A percentile compares a stretch with the other conserved stretches of the same genome.
Evolutionary conservation across 495 filamentous ascomycete genomes (phyloP).

Genomic region (Venustampulla echinocandica): DNA sequence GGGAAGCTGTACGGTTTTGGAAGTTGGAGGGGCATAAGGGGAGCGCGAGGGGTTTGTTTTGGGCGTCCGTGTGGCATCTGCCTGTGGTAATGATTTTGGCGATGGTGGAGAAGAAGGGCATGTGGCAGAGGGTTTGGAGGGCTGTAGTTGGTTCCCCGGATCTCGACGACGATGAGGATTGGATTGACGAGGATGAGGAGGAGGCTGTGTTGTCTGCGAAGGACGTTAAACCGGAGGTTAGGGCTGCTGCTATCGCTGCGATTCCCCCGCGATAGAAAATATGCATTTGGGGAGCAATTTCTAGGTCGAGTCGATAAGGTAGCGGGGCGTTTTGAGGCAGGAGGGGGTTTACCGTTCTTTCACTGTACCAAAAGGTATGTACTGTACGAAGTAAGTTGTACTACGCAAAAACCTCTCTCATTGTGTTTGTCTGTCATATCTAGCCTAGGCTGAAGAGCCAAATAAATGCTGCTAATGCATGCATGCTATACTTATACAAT

Average conservation of each 20-base stretch:
- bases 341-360: no score
- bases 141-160: constrained; percentile 32
- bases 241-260: constrained; percentile 5
- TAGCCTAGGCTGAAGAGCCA: no score
- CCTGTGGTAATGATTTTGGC: constrained; percentile 86
- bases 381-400: no score
- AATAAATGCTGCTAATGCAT: no score
- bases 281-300: neutral
- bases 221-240: constrained; percentile 11
- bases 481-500: no score
- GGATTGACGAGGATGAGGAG: constrained; percentile 36
- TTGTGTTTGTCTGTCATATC: no score
- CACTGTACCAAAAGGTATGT: no score
- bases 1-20: constrained; percentile 79
- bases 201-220: constrained; percentile 14
- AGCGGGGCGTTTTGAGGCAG: neutral
- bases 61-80: constrained; percentile 96
- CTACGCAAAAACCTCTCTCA: no score
- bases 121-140: constrained; percentile 77
- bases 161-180: constrained; percentile 33
- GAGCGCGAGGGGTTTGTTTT: constrained; percentile 79
- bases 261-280: neutral
- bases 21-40: constrained; percentile 68
- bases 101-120: constrained; percentile 87
- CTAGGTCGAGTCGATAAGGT: neutral